Base-by-base conservation (phyloP, 208 protist genomes). In the Leishmania braziliensis region DNA sequence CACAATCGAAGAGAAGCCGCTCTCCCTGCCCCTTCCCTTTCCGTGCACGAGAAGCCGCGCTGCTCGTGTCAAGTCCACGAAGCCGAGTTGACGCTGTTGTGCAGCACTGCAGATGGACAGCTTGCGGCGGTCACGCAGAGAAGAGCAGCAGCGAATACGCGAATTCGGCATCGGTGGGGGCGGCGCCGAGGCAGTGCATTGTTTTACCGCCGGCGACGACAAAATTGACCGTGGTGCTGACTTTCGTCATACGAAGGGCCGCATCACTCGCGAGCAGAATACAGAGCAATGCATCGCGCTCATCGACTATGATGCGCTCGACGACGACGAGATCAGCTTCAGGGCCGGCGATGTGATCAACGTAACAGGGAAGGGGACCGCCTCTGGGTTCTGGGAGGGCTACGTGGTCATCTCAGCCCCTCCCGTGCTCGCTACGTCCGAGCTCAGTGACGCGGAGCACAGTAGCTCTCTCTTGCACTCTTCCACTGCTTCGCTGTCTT, bases 311-410 rank as follows among this genome's bases (percentile, higher is more conserved):
- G 80, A 84, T 5, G 92, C 90, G 0, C 80, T 81, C 6, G 56
- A 73, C 12, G 43, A 71, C 2, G 92, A 96, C 65, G 95, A 98
- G 77, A 92, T 98, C 48, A 95, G 90, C 80, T 98, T 98, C 84
- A 84, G 75, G 26, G 84, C 87, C n/a, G 93, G 93, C 18, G 96
- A 96, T 70, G 84, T 98, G 33, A 95, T 98, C 72, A 84, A 84
- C 39, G 92, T 97, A n/a, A 94, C 89, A 4, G 86, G 84, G 20
- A 97, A 98, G 82, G 90, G 86, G 36, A 81, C 85, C 54, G 86
- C 89, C 50, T 93, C 90, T 33, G 96, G 96, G 5, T 98, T 92
- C 87, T 98, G 95, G 95, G 79, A 95, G 65, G 96, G 96, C 36
- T 93, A 92, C 77, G 89, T 95, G 14, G 84, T 79, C 10, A 78